phyloP scores from a whole-genome alignment of 352 stramenopile genomes.

The Peronospora destructor region DNA sequence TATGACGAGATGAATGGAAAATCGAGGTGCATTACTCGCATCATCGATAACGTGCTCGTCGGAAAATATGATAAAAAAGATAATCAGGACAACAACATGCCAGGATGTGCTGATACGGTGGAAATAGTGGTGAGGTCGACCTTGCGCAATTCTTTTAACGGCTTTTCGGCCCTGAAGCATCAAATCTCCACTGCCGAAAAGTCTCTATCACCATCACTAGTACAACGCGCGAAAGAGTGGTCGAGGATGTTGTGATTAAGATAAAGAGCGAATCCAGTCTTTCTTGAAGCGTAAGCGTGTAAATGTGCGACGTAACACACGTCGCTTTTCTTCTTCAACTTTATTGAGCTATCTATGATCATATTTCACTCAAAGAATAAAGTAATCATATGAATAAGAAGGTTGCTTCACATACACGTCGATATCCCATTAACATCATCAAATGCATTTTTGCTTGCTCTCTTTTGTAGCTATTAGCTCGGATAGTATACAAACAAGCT shows the following conservation, averaged over 20 bases:
- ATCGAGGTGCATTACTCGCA: slow-evolving; percentile 15
- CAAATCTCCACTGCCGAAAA: slow-evolving; percentile 20
- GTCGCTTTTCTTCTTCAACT: too few relatives aligned
- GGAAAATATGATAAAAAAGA: slow-evolving; percentile 17
- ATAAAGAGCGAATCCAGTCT: slow-evolving; percentile 7
- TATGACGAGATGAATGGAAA: slow-evolving; percentile 22
- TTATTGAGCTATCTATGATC: too few relatives aligned
- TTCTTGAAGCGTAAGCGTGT: too few relatives aligned
- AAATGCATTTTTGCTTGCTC: too few relatives aligned
- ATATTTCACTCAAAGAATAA: too few relatives aligned
- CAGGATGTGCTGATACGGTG: slow-evolving; percentile 14
- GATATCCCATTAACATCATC: too few relatives aligned
- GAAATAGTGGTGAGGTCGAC: slow-evolving; percentile 19
- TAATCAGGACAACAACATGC: slow-evolving; percentile 8
- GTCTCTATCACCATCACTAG: slow-evolving; percentile 14
- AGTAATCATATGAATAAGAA: too few relatives aligned
- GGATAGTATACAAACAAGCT: too few relatives aligned
- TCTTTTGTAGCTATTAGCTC: too few relatives aligned
- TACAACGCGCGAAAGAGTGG: slow-evolving; percentile 22
- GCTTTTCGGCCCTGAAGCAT: slow-evolving; percentile 12
- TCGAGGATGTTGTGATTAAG: slow-evolving; percentile 19
- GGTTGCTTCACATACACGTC: too few relatives aligned
- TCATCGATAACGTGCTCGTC: slow-evolving; percentile 12
- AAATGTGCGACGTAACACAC: too few relatives aligned
- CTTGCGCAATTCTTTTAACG: slow-evolving; percentile 18